Conservation (phyloP, 2,329 filamentous ascomycete genomes). For the Arachnomyces sp. region DNA sequence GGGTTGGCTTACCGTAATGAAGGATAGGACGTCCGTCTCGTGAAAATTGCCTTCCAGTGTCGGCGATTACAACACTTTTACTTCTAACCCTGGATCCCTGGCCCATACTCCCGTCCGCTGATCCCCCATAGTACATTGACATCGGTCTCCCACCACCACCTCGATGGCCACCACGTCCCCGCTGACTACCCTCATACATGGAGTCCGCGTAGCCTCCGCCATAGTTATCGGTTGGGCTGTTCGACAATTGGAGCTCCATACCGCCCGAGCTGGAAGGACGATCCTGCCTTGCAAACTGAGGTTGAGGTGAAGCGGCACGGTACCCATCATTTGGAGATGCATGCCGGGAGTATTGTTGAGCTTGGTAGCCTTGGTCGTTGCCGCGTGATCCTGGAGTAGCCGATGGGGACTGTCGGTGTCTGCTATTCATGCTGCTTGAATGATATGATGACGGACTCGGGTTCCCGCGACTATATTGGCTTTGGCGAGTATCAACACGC, state of each 20-base stretch:
- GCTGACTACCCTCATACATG: constrained; percentile 23
- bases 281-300: constrained; percentile 43
- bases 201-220: constrained; percentile 33
- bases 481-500: constrained; percentile 24
- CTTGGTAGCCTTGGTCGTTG: too few species aligned
- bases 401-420: constrained; percentile 31
- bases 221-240: constrained; percentile 48
- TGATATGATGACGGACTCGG: constrained; percentile 40
- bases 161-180: constrained; percentile 48
- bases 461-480: constrained; percentile 36
- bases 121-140: constrained; percentile 44
- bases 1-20: constrained; percentile 73
- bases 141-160: constrained; percentile 36
- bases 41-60: constrained; percentile 63
- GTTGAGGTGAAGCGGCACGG: constrained; percentile 46
- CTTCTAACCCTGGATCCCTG: constrained; percentile 56
- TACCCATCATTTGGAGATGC: constrained; percentile 31
- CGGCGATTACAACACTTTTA: constrained; percentile 76
- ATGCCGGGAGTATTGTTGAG: constrained; percentile 30
- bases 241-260: constrained; percentile 64
- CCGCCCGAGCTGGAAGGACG: constrained; percentile 43
- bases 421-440: constrained; percentile 34
- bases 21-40: constrained; percentile 79
- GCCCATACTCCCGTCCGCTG: constrained; percentile 25
- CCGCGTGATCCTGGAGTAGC: constrained; percentile 16